Base-by-base conservation (phyloP, 768 basidiomycete species). In the Lentinus brumalis region DNA sequence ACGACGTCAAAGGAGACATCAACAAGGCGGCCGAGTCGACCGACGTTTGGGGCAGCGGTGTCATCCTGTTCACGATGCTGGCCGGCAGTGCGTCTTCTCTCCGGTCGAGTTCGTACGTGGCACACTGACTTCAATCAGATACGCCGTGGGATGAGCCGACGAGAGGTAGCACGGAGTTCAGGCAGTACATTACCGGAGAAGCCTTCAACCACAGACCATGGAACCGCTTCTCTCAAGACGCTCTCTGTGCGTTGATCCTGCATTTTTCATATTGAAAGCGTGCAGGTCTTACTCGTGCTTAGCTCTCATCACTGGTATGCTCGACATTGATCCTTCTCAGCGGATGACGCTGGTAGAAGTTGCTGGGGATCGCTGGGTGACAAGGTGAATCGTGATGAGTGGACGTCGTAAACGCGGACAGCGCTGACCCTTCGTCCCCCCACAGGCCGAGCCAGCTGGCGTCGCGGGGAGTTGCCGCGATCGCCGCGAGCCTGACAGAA, bases 61-160 rank as follows among this genome's bases (percentile, higher is more conserved):
- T 98, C 30, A 96, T 99, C 49, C 77, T 99, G 0, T 98, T 92
- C 71, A 92, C 96, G 0, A 77, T 99, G 49, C 79, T 98, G 0
- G 88, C 83, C 7, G 97, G 97, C 50, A 98, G 96, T 96, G 88
- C 80, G 12, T 29, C 62, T 71, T 71, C 46, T 0, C 12, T 53
- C n/a, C 32, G 31, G 32, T 41, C 15, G 16, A 29, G 10, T 1
- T 41, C 21, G 39, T 64, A 12, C 15, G 9, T 46, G 12, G 26
- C 30, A 47, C 47, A 31, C 29, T 38, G 31, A 21, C 9, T 42
- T 46, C 40, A 29, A 9, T 16, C 60, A 98, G 96, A 97, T 69
- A 98, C 97, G 0, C 97, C 97, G 2, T 98, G 97, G 97, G 97
- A 98, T 69, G 90, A 96, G 70, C 94, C 97, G 2, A 93, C 94